Conservation (phyloP, 495 filamentous ascomycete species). For the Rusavskia elegans region DNA sequence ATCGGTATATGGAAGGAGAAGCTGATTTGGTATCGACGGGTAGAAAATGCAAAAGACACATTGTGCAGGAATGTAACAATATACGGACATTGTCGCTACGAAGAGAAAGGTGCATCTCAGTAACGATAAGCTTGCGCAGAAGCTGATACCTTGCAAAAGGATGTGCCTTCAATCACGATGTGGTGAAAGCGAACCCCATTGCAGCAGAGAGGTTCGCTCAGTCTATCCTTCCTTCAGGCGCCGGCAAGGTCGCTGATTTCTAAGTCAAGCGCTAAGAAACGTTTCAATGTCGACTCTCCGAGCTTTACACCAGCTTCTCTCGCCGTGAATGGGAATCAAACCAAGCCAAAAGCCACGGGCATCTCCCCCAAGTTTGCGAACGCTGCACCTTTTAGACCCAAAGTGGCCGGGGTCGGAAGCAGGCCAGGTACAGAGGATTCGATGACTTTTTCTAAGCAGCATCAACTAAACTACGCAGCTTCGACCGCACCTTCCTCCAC, state of each 20-base stretch:
- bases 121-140: constrained; percentile 2
- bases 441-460: not conserved
- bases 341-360: constrained; percentile 38
- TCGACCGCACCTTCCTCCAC: constrained; percentile 8
- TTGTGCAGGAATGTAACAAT: constrained; percentile 88
- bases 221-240: not conserved
- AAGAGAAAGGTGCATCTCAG: constrained; percentile 49
- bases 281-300: constrained; percentile 89
- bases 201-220: constrained; percentile 38
- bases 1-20: not conserved
- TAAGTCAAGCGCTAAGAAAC: constrained; percentile 44
- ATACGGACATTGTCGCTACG: constrained; percentile 83
- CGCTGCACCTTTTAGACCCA: constrained; percentile 85
- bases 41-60: constrained; percentile 66
- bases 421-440: constrained; percentile 20
- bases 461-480: constrained; percentile 4
- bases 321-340: constrained; percentile 31
- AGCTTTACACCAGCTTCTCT: constrained; percentile 70
- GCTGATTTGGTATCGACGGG: constrained; percentile 7
- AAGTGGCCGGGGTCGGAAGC: constrained; percentile 17
- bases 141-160: constrained; percentile 26
- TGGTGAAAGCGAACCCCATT: constrained; percentile 35
- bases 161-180: constrained; percentile 83
- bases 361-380: constrained; percentile 78
- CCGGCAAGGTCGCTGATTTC: not conserved